These are phyloP conservation scores for Coemansia asiatica DNA, from an alignment of 192 early-diverging fungal species.

Conservation along the genomic window DNA sequence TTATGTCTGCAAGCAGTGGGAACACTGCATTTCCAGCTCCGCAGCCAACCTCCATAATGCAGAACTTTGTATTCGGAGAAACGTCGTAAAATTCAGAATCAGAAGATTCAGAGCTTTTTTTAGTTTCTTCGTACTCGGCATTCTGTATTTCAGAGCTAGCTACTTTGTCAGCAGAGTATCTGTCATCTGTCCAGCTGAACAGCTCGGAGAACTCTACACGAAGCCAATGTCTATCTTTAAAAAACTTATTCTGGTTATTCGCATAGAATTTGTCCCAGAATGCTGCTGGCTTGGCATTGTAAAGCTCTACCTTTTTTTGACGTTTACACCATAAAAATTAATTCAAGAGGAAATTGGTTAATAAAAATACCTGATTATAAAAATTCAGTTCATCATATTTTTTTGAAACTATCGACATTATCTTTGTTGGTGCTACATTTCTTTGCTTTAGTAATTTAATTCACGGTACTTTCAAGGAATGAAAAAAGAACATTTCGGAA, in stretches of 20 bases:
- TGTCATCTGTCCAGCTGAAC: constrained; percentile 53
- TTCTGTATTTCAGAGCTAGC: not conserved
- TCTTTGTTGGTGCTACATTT: too few species aligned
- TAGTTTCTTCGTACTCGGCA: not conserved
- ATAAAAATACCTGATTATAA: too few species aligned
- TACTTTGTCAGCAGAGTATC: constrained; percentile 14
- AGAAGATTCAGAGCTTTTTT: not conserved
- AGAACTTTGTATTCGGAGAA: constrained; percentile 29
- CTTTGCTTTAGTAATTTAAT: too few species aligned
- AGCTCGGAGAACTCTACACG: constrained; percentile 91
- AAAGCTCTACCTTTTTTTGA: constrained; percentile 34
- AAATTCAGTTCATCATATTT: too few species aligned
- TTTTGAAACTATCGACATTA: not conserved
- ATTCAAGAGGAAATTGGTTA: too few species aligned
- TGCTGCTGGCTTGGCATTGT: constrained; percentile 57
- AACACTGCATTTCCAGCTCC: constrained; percentile 80
- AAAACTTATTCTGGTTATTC: constrained; percentile 83
- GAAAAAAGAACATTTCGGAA: too few species aligned
- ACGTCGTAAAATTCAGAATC: not conserved
- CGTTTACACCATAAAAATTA: too few species aligned
- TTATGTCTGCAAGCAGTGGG: constrained; percentile 64
- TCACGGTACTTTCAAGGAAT: too few species aligned
- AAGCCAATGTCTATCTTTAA: constrained; percentile 97
- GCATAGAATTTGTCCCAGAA: constrained; percentile 80
- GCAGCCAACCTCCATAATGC: constrained; percentile 77